Evolutionary conservation across 2,329 filamentous ascomycete species (phyloP), one percentile per base, ranked within the genome.

Genomic region (Hypocreales sp.): DNA sequence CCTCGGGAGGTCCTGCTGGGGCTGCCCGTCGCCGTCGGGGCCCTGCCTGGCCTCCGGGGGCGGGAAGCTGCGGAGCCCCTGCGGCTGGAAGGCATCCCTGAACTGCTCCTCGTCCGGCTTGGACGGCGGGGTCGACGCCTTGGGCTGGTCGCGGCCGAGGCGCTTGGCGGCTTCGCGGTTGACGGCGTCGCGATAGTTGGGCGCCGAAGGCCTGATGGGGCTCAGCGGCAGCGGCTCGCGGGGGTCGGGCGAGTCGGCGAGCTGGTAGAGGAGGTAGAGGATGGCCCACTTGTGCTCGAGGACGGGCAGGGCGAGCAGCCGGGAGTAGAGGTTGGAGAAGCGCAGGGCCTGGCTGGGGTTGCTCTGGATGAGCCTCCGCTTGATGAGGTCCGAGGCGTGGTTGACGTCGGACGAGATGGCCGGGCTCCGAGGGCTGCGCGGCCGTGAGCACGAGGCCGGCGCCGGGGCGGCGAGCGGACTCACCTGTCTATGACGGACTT

Each of bases 271-370:
- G 22, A 98, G 72, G 48, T 92, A 92, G 13, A 98, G 64, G 38
- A 98, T 94, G 4, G 80, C 83, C 84, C 86, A 95, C 66, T 98
- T 98, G 52, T 93, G 80, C 43, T 81, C 79, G 24, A 98, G 65
- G 5, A 95, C 86, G 1, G 86, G 86, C 38, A 94, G 73, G n/a
- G 82, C 80, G 15, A 94, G 63, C 12, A 98, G 67, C 31, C 83
- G 71, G 19, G 82, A 83, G 54, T 94, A 93, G 16, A 98, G 67
- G 45, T 93, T 92, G 15, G 83, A 79, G 53, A 94, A 93, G 35
- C 77, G 71, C 13, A 87, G 64, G 4, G 86, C 83, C 51, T 86
- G 79, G 36, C 68, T 79, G 24, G 70, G 70, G 44, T 83, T 81
- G 39, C 76, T 78, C 41, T 79, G 72, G 31, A 92, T 71, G 36